Conservation (phyloP, 306 rosid species). For the Comarum palustre region DNA sequence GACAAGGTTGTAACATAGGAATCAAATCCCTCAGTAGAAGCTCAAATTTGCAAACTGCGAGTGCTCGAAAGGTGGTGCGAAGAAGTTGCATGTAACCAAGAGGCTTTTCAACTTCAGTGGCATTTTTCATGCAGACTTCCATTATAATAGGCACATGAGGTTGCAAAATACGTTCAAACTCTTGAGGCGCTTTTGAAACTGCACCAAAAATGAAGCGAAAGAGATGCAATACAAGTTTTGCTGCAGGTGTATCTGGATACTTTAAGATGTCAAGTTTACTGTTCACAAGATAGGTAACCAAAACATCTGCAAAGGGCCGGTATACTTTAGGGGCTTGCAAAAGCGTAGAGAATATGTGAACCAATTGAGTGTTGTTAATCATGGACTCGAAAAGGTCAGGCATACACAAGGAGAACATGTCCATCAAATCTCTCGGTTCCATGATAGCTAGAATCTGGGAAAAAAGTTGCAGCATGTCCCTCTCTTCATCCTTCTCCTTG, state of each 20-base stretch:
- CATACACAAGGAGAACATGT: constrained; percentile 98
- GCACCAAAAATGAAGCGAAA: constrained; percentile 88
- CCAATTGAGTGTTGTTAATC: constrained; percentile 84
- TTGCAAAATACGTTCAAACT: constrained; percentile 94
- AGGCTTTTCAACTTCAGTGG: constrained; percentile 91
- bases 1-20: constrained; percentile 89
- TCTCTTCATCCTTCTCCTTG: constrained; percentile 97
- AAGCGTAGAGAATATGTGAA: constrained; percentile 91
- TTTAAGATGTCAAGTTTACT: constrained; percentile 84
- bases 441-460: constrained; percentile 93
- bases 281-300: constrained; percentile 85
- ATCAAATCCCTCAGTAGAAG: constrained; percentile 90
- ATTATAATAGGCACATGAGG: constrained; percentile 91
- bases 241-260: constrained; percentile 81
- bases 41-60: constrained; percentile 90
- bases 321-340: constrained; percentile 76
- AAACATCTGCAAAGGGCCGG: constrained; percentile 89
- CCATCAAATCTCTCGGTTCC: constrained; percentile 99
- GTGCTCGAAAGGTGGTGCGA: constrained; percentile 77
- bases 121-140: constrained; percentile 95
- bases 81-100: constrained; percentile 96
- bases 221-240: constrained; percentile 89
- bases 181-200: constrained; percentile 92
- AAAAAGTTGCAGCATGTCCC: constrained; percentile 90
- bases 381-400: constrained; percentile 97